Conservation (phyloP, 768 basidiomycete species). For the Lactifluus subvellereus region DNA sequence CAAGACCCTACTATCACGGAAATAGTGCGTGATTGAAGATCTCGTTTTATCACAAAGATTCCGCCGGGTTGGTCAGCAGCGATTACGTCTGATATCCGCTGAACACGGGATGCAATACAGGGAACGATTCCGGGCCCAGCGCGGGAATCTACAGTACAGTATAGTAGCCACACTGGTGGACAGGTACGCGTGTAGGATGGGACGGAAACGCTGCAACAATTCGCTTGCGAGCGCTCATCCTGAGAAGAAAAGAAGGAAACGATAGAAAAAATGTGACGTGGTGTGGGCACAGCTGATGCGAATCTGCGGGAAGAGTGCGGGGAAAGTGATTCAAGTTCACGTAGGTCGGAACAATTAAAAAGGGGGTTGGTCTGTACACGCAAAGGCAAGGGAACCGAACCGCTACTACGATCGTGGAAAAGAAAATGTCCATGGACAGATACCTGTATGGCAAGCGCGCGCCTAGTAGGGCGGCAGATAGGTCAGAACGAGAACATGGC, state of each 20-base stretch:
- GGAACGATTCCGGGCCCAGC: too few species aligned
- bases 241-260: neutral
- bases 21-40: too few species aligned
- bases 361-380: neutral
- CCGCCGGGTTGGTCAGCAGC: neutral
- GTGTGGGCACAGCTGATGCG: neutral
- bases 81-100: too few species aligned
- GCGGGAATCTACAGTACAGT: too few species aligned
- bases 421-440: neutral
- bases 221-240: neutral
- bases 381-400: too few species aligned
- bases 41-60: neutral
- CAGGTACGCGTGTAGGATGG: neutral
- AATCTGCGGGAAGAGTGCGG: neutral
- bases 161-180: too few species aligned
- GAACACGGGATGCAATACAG: too few species aligned
- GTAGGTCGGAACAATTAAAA: neutral
- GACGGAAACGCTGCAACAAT: neutral
- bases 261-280: neutral
- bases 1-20: too few species aligned
- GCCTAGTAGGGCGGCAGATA: neutral
- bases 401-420: neutral
- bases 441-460: neutral
- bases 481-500: slow-evolving; percentile 77
- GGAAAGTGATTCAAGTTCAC: neutral